Percentiles rank a stretch among this genome's conserved stretches.
phyloP scores from a whole-genome alignment of 139 green algal species.

The Chlamydomonas sp. region DNA sequence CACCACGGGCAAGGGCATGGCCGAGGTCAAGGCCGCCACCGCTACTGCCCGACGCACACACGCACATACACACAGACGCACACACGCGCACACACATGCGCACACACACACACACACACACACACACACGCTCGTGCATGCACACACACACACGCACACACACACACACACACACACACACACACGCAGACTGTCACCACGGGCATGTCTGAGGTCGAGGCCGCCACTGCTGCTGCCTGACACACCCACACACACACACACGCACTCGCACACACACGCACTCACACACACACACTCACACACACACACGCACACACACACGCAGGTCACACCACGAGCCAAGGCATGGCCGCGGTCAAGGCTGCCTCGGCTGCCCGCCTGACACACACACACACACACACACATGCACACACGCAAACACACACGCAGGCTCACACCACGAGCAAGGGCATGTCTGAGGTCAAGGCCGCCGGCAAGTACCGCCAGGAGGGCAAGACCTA shows the following conservation, averaged over 20 bases:
- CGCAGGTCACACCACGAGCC: not conserved
- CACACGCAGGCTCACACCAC: not conserved
- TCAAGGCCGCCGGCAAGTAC: conserved; percentile 80
- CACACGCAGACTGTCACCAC: no score
- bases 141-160: not conserved
- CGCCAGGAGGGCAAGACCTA: conserved; percentile 96
- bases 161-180: no score
- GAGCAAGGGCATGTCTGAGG: not conserved
- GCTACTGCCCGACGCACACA: not conserved
- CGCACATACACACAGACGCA: not conserved
- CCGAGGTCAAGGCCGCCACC: not conserved
- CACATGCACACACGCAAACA: no score
- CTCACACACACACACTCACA: no score
- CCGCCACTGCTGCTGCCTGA: no score
- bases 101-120: conserved; percentile 1
- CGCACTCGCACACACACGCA: no score
- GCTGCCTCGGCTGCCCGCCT: no score
- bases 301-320: not conserved
- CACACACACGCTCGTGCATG: not conserved
- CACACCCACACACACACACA: no score
- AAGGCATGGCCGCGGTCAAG: not conserved
- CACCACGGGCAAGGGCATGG: not conserved
- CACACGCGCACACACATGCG: not conserved
- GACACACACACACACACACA: conserved; percentile 66
- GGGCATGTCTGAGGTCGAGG: no score